Evolutionary conservation across 73 alveolate species (phyloP).

Genomic region (Tetrahymena elliotti): DNA sequence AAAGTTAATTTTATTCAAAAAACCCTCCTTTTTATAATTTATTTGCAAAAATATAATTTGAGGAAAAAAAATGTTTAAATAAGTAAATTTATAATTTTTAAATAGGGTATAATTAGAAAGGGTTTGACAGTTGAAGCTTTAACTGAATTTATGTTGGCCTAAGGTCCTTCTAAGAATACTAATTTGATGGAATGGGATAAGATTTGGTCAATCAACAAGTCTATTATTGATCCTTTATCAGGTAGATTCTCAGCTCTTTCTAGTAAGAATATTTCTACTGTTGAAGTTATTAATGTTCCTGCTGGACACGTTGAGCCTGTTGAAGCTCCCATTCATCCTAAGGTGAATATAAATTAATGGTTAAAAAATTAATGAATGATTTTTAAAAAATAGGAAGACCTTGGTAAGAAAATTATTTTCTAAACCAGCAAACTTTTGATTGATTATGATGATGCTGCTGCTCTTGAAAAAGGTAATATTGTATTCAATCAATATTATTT

Average conservation of each 20-base stretch:
- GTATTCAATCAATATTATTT: neutral
- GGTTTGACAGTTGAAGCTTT: slow-evolving; percentile 95
- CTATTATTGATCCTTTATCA: slow-evolving; percentile 75
- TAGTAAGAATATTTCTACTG: slow-evolving; percentile 48
- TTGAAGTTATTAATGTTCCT: slow-evolving; percentile 54
- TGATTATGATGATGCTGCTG: slow-evolving; percentile 32
- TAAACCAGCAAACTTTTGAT: neutral
- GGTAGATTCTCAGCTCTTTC: slow-evolving; percentile 79
- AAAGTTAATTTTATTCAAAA: too few relatives aligned
- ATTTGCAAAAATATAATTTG: too few relatives aligned
- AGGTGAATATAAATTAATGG: neutral
- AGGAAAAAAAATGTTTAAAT: too few relatives aligned
- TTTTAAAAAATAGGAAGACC: neutral
- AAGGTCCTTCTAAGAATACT: slow-evolving; percentile 92
- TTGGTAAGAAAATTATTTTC: slow-evolving; percentile 13
- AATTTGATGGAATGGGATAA: slow-evolving; percentile 93
- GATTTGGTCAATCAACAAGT: slow-evolving; percentile 83
- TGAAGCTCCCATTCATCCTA: slow-evolving; percentile 74
- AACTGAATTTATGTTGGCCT: slow-evolving; percentile 87
- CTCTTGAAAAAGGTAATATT: slow-evolving; percentile 7
- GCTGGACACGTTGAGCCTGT: slow-evolving; percentile 61
- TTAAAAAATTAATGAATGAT: neutral
- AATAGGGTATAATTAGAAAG: slow-evolving; percentile 90
- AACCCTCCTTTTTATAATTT: too few relatives aligned
- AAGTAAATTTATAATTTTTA: neutral